phyloP scores from a whole-genome alignment of 73 alveolate genomes.

The Symbiodinium natans region DNA sequence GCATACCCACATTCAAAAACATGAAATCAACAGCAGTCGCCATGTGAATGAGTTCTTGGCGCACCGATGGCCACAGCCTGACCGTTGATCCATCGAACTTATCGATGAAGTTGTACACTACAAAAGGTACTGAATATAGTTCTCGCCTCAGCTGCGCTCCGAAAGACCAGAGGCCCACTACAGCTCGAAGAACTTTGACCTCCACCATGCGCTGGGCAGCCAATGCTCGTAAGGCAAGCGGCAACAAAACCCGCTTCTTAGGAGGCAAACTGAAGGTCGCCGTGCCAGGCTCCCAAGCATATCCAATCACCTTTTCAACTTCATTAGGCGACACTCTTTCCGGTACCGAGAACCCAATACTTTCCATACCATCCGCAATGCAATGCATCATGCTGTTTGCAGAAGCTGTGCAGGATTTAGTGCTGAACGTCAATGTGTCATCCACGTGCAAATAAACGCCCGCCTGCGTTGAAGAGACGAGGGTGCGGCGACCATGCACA shows the following conservation, averaged over 20 bases:
- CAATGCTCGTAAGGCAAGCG: neutral
- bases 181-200: neutral
- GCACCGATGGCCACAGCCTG: neutral
- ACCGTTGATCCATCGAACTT: neutral
- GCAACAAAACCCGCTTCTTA: neutral
- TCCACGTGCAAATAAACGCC: slow-evolving; percentile 31
- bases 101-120: neutral
- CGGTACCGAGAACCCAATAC: neutral
- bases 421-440: slow-evolving; percentile 21
- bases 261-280: neutral
- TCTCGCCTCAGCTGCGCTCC: slow-evolving; percentile 36
- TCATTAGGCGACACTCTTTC: neutral
- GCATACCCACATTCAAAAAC: slow-evolving; percentile 7
- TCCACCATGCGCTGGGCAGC: neutral
- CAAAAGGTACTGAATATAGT: neutral
- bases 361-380: neutral
- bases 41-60: slow-evolving; percentile 11
- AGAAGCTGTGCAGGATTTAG: neutral
- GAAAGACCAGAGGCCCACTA: slow-evolving; percentile 22
- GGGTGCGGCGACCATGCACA: neutral
- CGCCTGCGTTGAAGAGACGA: neutral
- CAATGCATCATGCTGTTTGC: neutral
- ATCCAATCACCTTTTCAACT: slow-evolving; percentile 20
- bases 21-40: slow-evolving; percentile 35
- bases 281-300: neutral